phyloP scores from a whole-genome alignment of 805 yeast genomes.

The Candida boleticola region DNA sequence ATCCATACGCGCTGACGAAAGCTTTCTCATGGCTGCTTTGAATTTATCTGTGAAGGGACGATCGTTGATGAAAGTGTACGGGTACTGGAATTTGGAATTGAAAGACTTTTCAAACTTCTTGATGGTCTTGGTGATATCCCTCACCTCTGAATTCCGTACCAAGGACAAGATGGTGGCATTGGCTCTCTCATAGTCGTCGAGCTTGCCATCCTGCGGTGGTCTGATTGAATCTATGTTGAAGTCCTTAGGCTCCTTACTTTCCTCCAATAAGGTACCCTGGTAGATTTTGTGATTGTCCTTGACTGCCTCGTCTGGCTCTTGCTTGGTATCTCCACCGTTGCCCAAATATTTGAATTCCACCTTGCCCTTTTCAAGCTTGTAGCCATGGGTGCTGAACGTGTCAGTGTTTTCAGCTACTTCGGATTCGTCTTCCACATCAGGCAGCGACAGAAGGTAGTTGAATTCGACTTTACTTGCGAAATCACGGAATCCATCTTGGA shows the following conservation, averaged over 20 bases:
- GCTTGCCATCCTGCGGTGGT: slow-evolving; percentile 21
- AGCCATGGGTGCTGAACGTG: slow-evolving; percentile 13
- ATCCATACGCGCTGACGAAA: slow-evolving; percentile 30
- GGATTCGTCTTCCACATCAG: background rate
- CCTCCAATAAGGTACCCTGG: slow-evolving; percentile 27
- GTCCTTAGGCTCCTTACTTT: slow-evolving; percentile 50
- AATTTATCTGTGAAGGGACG: slow-evolving; percentile 59
- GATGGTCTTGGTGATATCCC: slow-evolving; percentile 51
- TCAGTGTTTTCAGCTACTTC: background rate
- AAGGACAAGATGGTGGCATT: slow-evolving; percentile 75
- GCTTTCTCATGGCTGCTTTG: slow-evolving; percentile 39
- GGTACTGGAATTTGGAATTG: slow-evolving; percentile 70
- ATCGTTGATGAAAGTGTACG: slow-evolving; percentile 80
- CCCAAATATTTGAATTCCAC: slow-evolving; percentile 36
- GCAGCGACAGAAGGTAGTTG: background rate
- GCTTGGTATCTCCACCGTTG: slow-evolving; percentile 20
- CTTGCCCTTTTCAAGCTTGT: slow-evolving; percentile 19
- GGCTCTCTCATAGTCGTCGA: slow-evolving; percentile 40
- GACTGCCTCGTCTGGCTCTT: slow-evolving; percentile 28
- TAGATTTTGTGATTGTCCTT: slow-evolving; percentile 38
- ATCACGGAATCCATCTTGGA: slow-evolving; percentile 7
- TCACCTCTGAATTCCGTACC: slow-evolving; percentile 66
- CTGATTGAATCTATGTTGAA: slow-evolving; percentile 27
- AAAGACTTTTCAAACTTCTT: slow-evolving; percentile 60
- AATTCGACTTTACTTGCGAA: slow-evolving; percentile 13